Percentiles rank a stretch among this genome's conserved stretches.
Evolutionary conservation across 441 rosid species (phyloP).

Genomic region (Kokia cookei): DNA sequence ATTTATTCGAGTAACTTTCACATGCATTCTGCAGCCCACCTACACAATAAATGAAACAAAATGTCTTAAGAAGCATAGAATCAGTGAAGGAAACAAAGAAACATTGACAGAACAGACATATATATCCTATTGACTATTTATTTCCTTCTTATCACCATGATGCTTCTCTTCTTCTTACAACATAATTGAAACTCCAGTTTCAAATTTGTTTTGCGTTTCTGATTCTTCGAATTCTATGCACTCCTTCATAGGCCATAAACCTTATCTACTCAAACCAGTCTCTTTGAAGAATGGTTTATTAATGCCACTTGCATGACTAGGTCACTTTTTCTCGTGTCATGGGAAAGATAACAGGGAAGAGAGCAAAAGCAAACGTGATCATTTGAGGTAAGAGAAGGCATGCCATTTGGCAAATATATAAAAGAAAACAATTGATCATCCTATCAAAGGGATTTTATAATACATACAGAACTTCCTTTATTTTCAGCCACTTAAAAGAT

Average conservation of each 20-base stretch:
- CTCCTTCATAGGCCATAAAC: neutral
- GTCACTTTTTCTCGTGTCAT: neutral
- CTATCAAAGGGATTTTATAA: neutral
- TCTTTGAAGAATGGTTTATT: neutral
- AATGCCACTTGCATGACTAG: neutral
- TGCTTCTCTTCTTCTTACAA: neutral
- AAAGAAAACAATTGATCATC: neutral
- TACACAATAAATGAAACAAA: slow-evolving; percentile 19
- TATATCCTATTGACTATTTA: neutral
- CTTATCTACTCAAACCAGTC: neutral
- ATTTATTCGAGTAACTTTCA: slow-evolving; percentile 55
- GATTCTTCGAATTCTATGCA: neutral
- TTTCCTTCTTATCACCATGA: neutral
- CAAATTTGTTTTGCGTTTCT: neutral
- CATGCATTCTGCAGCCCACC: slow-evolving; percentile 61
- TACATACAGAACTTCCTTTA: neutral
- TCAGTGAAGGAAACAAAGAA: neutral
- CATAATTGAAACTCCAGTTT: neutral
- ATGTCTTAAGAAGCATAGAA: slow-evolving; percentile 5
- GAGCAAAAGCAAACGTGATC: neutral
- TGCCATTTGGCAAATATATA: neutral
- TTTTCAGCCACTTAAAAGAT: neutral
- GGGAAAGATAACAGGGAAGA: neutral
- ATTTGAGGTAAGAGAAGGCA: neutral
- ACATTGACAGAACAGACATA: neutral